These are phyloP conservation scores for Pichia terricola DNA, from an alignment of 1,139 yeast species.

Conservation along the genomic window DNA sequence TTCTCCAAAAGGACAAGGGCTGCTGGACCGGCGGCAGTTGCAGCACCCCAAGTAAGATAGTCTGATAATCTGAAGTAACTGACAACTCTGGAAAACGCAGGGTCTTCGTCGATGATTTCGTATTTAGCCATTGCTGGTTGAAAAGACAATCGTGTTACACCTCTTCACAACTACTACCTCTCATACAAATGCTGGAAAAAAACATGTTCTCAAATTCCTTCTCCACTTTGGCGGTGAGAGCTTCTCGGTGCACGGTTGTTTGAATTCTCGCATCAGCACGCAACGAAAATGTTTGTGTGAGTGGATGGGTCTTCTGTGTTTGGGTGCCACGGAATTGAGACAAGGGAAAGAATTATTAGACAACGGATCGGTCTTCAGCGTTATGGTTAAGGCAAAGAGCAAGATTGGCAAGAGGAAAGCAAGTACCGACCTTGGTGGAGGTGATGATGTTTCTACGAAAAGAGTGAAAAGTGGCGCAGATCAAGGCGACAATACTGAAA, in stretches of 20 bases:
- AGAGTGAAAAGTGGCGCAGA: too few species aligned
- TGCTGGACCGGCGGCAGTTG: constrained; percentile 56
- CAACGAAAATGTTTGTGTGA: too few species aligned
- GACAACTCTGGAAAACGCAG: constrained; percentile 64
- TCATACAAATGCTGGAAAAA: background rate
- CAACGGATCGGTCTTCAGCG: too few species aligned
- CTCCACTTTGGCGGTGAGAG: constrained; percentile 2
- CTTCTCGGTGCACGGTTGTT: background rate
- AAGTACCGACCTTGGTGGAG: too few species aligned
- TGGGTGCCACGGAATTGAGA: too few species aligned
- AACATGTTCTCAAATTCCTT: background rate
- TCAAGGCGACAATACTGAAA: too few species aligned
- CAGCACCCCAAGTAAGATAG: constrained; percentile 53
- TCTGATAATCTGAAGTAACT: constrained; percentile 66
- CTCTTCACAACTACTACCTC: too few species aligned
- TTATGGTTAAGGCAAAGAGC: too few species aligned
- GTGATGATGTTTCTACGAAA: too few species aligned
- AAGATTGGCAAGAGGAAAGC: too few species aligned
- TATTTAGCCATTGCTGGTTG: constrained; percentile 18
- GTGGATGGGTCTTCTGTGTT: too few species aligned
- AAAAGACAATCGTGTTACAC: background rate
- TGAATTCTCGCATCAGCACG: background rate
- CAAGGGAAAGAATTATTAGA: too few species aligned
- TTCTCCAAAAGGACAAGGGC: constrained; percentile 54
- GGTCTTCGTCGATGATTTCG: constrained; percentile 63